A percentile compares a stretch with the other conserved stretches of the same genome.
These are phyloP conservation scores for Artemisia argyi DNA, from an alignment of 129 eudicot genomes.

Conservation along the genomic window DNA sequence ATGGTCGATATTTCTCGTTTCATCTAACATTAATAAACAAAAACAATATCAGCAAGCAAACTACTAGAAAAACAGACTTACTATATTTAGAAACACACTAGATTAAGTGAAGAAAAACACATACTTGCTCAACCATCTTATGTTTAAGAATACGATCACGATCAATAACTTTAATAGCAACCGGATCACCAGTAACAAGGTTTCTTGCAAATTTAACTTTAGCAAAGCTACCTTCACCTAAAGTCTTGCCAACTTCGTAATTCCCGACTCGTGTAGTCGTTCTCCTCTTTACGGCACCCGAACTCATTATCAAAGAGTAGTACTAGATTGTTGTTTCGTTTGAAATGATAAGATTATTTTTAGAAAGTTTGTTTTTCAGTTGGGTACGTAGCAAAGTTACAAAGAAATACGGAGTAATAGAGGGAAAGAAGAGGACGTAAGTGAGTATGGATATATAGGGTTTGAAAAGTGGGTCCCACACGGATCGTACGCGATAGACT, in stretches of 20 bases:
- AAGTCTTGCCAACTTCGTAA: conserved; percentile 77
- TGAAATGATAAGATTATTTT: neutral
- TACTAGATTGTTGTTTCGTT: neutral
- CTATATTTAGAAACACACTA: neutral
- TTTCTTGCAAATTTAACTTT: conserved; percentile 82
- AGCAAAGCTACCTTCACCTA: conserved; percentile 91
- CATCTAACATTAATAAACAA: conserved; percentile 44
- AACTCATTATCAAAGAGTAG: conserved; percentile 22
- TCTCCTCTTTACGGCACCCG: conserved; percentile 30
- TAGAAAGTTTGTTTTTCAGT: conserved; percentile 7
- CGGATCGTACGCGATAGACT: conserved; percentile 34
- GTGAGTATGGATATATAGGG: conserved; percentile 20
- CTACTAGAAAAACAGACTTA: neutral
- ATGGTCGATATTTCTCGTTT: conserved; percentile 86
- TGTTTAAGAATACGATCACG: conserved; percentile 78
- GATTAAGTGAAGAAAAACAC: neutral
- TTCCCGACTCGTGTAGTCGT: conserved; percentile 58
- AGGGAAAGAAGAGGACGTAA: conserved; percentile 36
- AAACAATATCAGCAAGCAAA: neutral
- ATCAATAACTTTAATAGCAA: conserved; percentile 82
- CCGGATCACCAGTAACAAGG: conserved; percentile 47
- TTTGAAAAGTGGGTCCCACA: conserved; percentile 30
- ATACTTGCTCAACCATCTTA: conserved; percentile 80
- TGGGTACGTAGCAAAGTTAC: neutral
- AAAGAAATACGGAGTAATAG: conserved; percentile 15